Base-by-base conservation (phyloP, 345 rosid genomes). In the Murraya koenigii region DNA sequence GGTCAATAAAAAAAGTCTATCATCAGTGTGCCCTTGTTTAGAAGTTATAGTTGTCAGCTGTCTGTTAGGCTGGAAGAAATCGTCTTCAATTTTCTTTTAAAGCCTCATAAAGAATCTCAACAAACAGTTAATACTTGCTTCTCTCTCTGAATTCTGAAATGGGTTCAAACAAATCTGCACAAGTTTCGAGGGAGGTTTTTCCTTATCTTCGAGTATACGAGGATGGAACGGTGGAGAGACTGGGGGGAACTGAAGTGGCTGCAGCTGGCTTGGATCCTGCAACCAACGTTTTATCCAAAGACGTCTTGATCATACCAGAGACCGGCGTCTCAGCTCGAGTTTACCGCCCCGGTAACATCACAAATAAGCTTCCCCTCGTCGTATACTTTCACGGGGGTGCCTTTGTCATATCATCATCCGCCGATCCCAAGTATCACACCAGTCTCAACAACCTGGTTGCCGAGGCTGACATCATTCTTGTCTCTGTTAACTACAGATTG, bases 361-460 rank as follows among this genome's bases (percentile, higher is more conserved):
- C 13, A 69, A 75, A 25, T 44, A 90, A 86, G 58, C 86, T 93
- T 69, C 97, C 98, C 3, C 87, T 95, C 20, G 88, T 87, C 14
- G 77, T 93, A 41, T 95, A 93, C 83, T 86, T 87, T 44, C 98
- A 95, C 17, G 98, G 98, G 0, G 98, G 98, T 9, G 97, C 88
- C n/a, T 95, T 95, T 79, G 79, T 82, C 82, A 75, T 90, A 23
- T 44, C 93, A 6, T 87, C 98, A 13, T 23, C 88, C 0, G 86
- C 90, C 2, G 86, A 83, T 56, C 92, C 98, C 49, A 67, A 28
- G 69, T 95, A 93, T 88, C 98, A 95, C 44, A 66, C 72, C 61
- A 77, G 82, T 79, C 81, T 93, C 77, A 93, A 92, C 88, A 82
- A 80, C 70, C 82, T 92, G 8, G 95, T 84, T 19, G 79, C 88